A percentile compares a stretch with the other conserved stretches of the same genome.
Conservation (phyloP, 768 basidiomycete species). For the Mycena capillaripes region DNA sequence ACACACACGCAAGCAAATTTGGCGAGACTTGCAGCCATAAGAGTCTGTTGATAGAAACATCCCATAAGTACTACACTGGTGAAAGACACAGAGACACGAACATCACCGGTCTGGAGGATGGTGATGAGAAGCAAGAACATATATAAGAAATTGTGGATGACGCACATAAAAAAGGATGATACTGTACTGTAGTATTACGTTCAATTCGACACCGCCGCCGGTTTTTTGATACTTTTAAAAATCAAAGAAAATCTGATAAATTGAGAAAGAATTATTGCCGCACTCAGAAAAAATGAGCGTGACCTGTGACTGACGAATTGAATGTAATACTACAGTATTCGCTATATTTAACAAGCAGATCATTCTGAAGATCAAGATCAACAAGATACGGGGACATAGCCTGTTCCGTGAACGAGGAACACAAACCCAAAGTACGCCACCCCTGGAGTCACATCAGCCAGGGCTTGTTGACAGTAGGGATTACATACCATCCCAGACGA, state of each 20-base stretch:
- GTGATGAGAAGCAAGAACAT: background rate
- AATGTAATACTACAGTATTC: too few relatives aligned
- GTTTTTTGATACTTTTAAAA: too few relatives aligned
- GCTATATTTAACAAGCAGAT: background rate
- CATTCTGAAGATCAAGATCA: background rate
- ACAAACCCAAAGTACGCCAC: constrained; percentile 10
- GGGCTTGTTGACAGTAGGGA: background rate
- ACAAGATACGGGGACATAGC: background rate
- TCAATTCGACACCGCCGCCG: too few relatives aligned
- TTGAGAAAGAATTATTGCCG: too few relatives aligned
- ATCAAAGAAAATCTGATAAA: too few relatives aligned
- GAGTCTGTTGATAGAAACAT: background rate
- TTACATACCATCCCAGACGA: constrained; percentile 5
- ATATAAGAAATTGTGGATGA: background rate
- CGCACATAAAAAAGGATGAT: constrained; percentile 2
- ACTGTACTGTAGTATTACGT: too few relatives aligned
- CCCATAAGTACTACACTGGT: background rate
- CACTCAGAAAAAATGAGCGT: too few relatives aligned
- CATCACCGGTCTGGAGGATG: too few relatives aligned
- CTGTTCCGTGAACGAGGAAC: background rate
- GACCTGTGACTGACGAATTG: too few relatives aligned
- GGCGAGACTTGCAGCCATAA: constrained; percentile 8
- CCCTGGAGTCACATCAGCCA: background rate
- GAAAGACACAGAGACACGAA: background rate
- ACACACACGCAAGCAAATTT: constrained; percentile 3